phyloP scores from a whole-genome alignment of 2,329 filamentous ascomycete genomes.

The Neocatenulostroma microsporum region DNA sequence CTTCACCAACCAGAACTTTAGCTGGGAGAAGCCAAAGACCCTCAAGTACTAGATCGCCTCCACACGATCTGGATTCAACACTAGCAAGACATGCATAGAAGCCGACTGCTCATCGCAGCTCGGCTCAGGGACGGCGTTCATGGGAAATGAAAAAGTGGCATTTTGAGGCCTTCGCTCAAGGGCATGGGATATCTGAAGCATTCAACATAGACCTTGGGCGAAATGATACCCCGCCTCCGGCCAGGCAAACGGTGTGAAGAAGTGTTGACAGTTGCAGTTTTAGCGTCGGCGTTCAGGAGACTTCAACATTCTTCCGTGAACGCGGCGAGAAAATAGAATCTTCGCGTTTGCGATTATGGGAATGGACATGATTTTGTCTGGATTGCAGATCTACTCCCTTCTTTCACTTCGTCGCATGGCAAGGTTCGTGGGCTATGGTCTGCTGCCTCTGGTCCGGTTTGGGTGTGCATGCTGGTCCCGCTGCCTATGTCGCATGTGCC shows the following conservation, averaged over 20 bases:
- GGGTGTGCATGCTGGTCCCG: too few relatives aligned
- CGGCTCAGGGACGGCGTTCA: too few relatives aligned
- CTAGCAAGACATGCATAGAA: too few relatives aligned
- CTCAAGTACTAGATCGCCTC: conserved; percentile 77
- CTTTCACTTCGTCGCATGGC: too few relatives aligned
- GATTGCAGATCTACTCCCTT: too few relatives aligned
- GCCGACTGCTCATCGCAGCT: too few relatives aligned
- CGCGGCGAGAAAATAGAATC: conserved; percentile 6
- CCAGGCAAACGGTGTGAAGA: not conserved
- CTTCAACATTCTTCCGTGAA: conserved; percentile 18
- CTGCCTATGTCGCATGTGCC: too few relatives aligned
- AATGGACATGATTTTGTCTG: conserved; percentile 2
- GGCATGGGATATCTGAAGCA: conserved; percentile 4
- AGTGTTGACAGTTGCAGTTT: conserved; percentile 9
- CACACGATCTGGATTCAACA: too few relatives aligned
- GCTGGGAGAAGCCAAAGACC: conserved; percentile 95
- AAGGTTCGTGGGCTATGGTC: too few relatives aligned
- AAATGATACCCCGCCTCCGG: too few relatives aligned
- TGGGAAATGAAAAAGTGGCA: too few relatives aligned
- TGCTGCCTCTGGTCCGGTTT: too few relatives aligned
- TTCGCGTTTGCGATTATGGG: conserved; percentile 1
- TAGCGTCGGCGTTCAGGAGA: conserved; percentile 21
- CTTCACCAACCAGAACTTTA: conserved; percentile 97
- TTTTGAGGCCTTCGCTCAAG: not conserved
- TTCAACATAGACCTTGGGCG: conserved; percentile 20